Evolutionary conservation across 2,329 filamentous ascomycete genomes (phyloP), one percentile per base, ranked within the genome.

Genomic region (Helicocarpus griseus): DNA sequence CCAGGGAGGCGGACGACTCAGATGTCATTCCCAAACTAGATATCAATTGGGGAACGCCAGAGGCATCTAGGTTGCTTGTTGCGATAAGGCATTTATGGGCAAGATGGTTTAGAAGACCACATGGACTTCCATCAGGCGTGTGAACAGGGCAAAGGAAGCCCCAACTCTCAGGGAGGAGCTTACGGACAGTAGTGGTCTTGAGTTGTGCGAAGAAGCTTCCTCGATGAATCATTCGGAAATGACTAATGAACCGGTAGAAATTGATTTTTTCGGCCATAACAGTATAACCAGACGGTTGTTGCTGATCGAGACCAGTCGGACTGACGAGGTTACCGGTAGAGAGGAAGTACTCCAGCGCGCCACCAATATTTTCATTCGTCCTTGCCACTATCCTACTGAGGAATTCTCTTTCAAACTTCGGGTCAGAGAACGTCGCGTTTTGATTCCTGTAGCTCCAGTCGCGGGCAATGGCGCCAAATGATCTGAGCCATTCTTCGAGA

Each of bases 191-290:
- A 0, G 93, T 98, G 0, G 93, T 98, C 73, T 96, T 97, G 57
- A 98, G 73, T 67, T 97, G 88, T 3, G 93, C 93, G 68, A 98
- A 98, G 79, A 98, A 98, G 66, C 89, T 93, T 76, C 93, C 93
- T 82, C 93, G 83, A 74, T 98, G 93, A 53, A 98, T 89, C 89
- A 96, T 96, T 59, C 93, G 86, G 79, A 98, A 98, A 70, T 98
- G 93, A 69, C 88, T 93, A 73, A 98, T 95, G 73, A 97, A 98
- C 62, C 93, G 88, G 63, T 95, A 82, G 68, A 97, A 98, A 73
- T 98, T 98, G 66, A 98, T 91, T 77, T 97, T 97, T 68, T 98
- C 93, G 2, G 93, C 93, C 48, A 97, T 90, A 48, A 98, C 89
- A 0, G 89, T 95, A 69, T 95, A 98, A 56, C 93, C 93, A 11